Evolutionary conservation across 805 yeast species (phyloP).

Genomic region (Yamadazyma olivae): DNA sequence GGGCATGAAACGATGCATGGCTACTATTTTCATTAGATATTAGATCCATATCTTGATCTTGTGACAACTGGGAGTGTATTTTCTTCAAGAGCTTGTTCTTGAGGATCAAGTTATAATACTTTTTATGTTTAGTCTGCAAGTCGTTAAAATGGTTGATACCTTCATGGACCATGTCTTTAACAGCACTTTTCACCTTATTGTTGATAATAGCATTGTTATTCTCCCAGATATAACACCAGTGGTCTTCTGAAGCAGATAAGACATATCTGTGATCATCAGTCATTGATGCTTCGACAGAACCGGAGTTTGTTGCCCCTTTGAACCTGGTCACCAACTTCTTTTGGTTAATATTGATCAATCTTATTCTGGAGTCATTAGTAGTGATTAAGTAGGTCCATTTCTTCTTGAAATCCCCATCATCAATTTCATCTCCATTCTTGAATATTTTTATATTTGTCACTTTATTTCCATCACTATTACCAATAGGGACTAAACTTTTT

Average conservation of each 20-base stretch:
- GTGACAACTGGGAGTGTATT: constrained; percentile 23
- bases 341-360: constrained; percentile 58
- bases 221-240: constrained; percentile 83
- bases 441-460: constrained; percentile 73
- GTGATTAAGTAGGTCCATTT: constrained; percentile 52
- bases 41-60: constrained; percentile 19
- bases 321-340: constrained; percentile 60
- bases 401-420: constrained; percentile 10
- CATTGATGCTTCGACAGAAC: constrained; percentile 65
- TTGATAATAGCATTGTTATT: constrained; percentile 40
- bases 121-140: constrained; percentile 24
- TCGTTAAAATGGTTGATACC: constrained; percentile 33
- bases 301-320: constrained; percentile 69
- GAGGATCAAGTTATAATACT: constrained; percentile 23
- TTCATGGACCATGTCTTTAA: constrained; percentile 33
- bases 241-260: constrained; percentile 83
- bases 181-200: constrained; percentile 31
- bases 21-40: constrained; percentile 52
- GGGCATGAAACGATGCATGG: constrained; percentile 74
- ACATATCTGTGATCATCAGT: constrained; percentile 58
- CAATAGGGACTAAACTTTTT: constrained; percentile 15
- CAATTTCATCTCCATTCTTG: constrained; percentile 11
- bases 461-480: constrained; percentile 38
- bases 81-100: constrained; percentile 27
- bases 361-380: constrained; percentile 76